Evolutionary conservation across 148 eudicot species (phyloP).

Genomic region (Camellia granthamiana): DNA sequence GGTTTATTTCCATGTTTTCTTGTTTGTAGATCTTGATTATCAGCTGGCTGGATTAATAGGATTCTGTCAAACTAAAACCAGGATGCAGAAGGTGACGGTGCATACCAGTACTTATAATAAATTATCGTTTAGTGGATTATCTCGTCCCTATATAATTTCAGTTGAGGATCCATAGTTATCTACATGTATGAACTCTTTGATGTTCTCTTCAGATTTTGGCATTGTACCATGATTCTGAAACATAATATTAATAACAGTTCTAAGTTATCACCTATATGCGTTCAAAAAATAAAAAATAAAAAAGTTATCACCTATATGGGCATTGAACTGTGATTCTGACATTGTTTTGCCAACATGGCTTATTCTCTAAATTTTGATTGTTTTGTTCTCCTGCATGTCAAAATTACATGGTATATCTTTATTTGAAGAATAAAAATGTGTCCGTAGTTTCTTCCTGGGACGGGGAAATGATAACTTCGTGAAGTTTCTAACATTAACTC

Average conservation of each 20-base stretch:
- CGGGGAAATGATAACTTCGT: not conserved
- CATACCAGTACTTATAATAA: not conserved
- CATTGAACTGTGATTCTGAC: not conserved
- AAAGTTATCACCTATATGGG: too few species aligned
- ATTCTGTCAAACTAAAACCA: slow-evolving; percentile 26
- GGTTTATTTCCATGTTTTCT: slow-evolving; percentile 6
- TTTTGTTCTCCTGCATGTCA: not conserved
- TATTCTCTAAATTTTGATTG: not conserved
- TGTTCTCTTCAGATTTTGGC: not conserved
- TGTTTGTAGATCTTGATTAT: slow-evolving; percentile 42
- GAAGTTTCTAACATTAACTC: not conserved
- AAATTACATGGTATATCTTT: not conserved
- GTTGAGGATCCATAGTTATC: too few species aligned
- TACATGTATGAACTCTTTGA: not conserved
- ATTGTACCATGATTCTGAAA: not conserved
- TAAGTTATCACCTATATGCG: not conserved
- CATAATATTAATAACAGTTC: too few species aligned
- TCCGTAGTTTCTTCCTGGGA: not conserved
- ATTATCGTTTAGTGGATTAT: not conserved
- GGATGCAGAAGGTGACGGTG: slow-evolving; percentile 27
- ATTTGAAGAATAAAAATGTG: slow-evolving; percentile 6
- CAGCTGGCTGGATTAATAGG: slow-evolving; percentile 34
- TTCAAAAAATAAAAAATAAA: not conserved
- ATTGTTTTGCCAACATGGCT: not conserved
- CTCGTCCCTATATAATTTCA: not conserved